Percentiles rank a stretch among this genome's conserved stretches.
These are phyloP conservation scores for Verbena officinalis DNA, from an alignment of 257 asterid species.

Conservation along the genomic window DNA sequence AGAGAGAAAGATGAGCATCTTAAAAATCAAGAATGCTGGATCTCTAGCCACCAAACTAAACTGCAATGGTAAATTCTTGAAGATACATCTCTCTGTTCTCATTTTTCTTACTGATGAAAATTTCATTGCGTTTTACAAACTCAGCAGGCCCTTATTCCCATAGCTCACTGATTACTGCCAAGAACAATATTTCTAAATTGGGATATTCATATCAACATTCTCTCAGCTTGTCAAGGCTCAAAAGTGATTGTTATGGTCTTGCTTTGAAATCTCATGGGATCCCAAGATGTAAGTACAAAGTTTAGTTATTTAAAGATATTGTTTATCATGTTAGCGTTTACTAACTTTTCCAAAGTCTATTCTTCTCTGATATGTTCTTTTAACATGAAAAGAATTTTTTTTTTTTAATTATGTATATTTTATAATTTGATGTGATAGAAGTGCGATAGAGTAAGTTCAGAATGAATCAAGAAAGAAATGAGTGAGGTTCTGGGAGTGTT, in stretches of 20 bases:
- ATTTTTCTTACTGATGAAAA: neutral
- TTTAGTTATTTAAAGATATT: no score
- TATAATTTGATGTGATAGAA: no score
- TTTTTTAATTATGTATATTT: neutral
- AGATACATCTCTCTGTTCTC: neutral
- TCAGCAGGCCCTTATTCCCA: slow-evolving; percentile 12
- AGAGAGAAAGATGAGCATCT: slow-evolving; percentile 22
- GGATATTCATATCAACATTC: slow-evolving; percentile 9
- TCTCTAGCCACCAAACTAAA: slow-evolving; percentile 11
- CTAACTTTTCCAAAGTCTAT: no score
- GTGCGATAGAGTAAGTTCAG: no score
- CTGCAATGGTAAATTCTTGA: slow-evolving; percentile 12
- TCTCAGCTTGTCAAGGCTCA: slow-evolving; percentile 27
- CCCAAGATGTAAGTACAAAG: slow-evolving; percentile 28
- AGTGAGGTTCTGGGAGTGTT: no score
- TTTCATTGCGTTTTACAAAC: neutral
- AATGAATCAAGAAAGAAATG: no score
- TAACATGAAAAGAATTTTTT: no score
- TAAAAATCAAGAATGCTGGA: slow-evolving; percentile 24
- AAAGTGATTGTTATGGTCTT: slow-evolving; percentile 3
- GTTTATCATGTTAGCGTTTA: neutral
- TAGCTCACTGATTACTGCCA: neutral
- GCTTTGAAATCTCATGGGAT: slow-evolving; percentile 11
- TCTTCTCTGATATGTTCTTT: no score
- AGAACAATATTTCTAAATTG: slow-evolving; percentile 4